Base-by-base conservation (phyloP, 2,329 filamentous ascomycete genomes). In the Stagonosporopsis rhizophila region DNA sequence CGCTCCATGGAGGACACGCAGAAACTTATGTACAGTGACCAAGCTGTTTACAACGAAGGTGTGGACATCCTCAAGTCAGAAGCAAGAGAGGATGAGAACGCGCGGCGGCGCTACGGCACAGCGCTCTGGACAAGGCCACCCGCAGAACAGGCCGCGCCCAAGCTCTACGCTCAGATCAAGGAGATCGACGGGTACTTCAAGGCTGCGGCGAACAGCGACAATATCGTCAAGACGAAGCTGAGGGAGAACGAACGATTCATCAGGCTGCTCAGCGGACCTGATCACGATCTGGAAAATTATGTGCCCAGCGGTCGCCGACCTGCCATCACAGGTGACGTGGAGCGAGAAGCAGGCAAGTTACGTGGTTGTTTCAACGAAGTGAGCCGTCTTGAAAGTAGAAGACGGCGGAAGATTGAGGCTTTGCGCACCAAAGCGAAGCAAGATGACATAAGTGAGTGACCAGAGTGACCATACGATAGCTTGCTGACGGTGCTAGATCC, bases 131-230 rank as follows among this genome's bases (percentile, higher is more conserved):
- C 78, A 14, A 86, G 94, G 23, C 83, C 85, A 0, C 81, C 89
- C 19, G 91, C 91, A 4, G 84, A 86, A 30, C 80, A 82, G 17
- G 93, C 94, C 22, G 85, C 87, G 12, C 78, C 75, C 4, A 92
- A 92, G 71, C 81, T 96, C 1, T 94, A 91, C 81, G 83, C 82
- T 2, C 88, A 91, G 52, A 87, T 89, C 3, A 82, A 79, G 2
- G 92, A 96, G 66, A 93, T 97, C 35, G 89, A 92, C 35, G 89
- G 90, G 3, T 98, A 97, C 76, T 89, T 99, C 64, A 87, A 88
- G 55, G 87, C 85, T 44, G 88, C 88, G 0, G 83, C 83, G 34
- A 86, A 82, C 56, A 89, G 85, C 57, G 89, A 91, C 69, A 82
- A 83, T 38, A 78, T 89, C 2, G 90, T 96, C 2, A 86, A 89